Conservation (phyloP, 2,329 filamentous ascomycete genomes). For the Leptosphaerulina australis region DNA sequence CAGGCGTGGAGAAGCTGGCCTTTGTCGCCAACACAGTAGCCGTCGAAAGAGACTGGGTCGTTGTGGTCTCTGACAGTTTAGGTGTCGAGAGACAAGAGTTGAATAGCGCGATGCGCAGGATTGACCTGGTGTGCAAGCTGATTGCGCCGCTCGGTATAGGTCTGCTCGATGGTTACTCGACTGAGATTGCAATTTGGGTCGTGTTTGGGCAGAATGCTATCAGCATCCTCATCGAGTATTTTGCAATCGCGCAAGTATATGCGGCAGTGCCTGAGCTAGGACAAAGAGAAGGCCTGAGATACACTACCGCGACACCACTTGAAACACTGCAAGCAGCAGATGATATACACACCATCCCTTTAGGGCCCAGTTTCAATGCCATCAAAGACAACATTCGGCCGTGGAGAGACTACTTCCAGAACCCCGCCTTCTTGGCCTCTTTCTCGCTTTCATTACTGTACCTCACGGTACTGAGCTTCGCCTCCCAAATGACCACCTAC, state of each 20-base stretch:
- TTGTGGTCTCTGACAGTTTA: slow-evolving; percentile 56
- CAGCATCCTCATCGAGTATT: slow-evolving; percentile 60
- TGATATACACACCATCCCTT: slow-evolving; percentile 9
- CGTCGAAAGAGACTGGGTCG: slow-evolving; percentile 74
- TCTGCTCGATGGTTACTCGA: slow-evolving; percentile 57
- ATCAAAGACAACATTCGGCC: slow-evolving; percentile 22
- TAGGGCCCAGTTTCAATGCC: background rate
- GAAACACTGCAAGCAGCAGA: slow-evolving; percentile 16
- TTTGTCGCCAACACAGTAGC: slow-evolving; percentile 70
- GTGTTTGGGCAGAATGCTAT: slow-evolving; percentile 58
- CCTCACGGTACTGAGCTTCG: slow-evolving; percentile 55
- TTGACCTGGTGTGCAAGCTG: slow-evolving; percentile 65
- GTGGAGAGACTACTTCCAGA: slow-evolving; percentile 56
- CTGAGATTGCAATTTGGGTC: slow-evolving; percentile 55
- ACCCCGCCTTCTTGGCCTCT: slow-evolving; percentile 65
- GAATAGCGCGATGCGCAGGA: slow-evolving; percentile 65
- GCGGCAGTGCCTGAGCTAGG: slow-evolving; percentile 40
- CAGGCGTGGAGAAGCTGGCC: slow-evolving; percentile 71
- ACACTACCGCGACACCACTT: slow-evolving; percentile 10
- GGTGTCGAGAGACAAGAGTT: slow-evolving; percentile 47
- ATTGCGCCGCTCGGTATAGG: slow-evolving; percentile 60
- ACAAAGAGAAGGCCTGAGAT: slow-evolving; percentile 13
- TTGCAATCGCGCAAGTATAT: slow-evolving; percentile 56
- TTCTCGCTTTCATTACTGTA: slow-evolving; percentile 66
- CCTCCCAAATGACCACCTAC: slow-evolving; percentile 69